A percentile compares a stretch with the other conserved stretches of the same genome.
Evolutionary conservation across 164 flowering plant genomes (phyloP).

Genomic region (Macadamia tetraphylla): DNA sequence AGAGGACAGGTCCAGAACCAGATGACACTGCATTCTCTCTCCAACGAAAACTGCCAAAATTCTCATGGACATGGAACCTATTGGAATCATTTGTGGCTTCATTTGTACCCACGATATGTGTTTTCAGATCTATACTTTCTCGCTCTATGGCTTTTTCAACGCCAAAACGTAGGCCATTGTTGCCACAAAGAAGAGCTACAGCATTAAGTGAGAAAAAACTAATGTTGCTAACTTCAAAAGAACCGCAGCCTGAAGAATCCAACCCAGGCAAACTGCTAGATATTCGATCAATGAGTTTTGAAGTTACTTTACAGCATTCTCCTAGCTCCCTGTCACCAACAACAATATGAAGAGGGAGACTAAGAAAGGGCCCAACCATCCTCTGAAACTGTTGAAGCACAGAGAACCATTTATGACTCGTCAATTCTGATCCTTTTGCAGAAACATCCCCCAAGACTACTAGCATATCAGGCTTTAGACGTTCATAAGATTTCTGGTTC

Average conservation of each 20-base stretch:
- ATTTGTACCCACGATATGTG: conserved; percentile 11
- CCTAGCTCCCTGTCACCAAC: conserved; percentile 78
- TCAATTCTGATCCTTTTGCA: conserved; percentile 48
- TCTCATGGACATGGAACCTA: conserved; percentile 4
- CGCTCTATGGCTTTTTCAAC: conserved; percentile 57
- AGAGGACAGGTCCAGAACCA: conserved; percentile 67
- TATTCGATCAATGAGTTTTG: conserved; percentile 29
- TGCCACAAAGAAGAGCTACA: conserved; percentile 61
- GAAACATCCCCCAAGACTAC: conserved; percentile 70
- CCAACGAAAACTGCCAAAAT: conserved; percentile 23
- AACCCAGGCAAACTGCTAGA: conserved; percentile 54
- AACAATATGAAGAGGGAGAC: conserved; percentile 51
- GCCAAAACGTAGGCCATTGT: conserved; percentile 44
- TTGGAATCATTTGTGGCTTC: conserved; percentile 10
- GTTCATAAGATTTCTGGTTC: conserved; percentile 51
- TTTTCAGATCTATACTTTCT: conserved; percentile 37
- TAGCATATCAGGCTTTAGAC: conserved; percentile 67
- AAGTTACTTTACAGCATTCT: conserved; percentile 37
- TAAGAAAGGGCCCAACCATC: conserved; percentile 51
- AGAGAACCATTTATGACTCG: conserved; percentile 40
- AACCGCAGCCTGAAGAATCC: conserved; percentile 58
- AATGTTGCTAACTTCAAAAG: conserved; percentile 50
- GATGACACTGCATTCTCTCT: conserved; percentile 41
- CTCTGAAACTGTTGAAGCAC: conserved; percentile 56
- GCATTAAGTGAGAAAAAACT: conserved; percentile 67